Evolutionary conservation across 192 early-diverging fungal species (phyloP).

Genomic region (Phycomyces nitens): DNA sequence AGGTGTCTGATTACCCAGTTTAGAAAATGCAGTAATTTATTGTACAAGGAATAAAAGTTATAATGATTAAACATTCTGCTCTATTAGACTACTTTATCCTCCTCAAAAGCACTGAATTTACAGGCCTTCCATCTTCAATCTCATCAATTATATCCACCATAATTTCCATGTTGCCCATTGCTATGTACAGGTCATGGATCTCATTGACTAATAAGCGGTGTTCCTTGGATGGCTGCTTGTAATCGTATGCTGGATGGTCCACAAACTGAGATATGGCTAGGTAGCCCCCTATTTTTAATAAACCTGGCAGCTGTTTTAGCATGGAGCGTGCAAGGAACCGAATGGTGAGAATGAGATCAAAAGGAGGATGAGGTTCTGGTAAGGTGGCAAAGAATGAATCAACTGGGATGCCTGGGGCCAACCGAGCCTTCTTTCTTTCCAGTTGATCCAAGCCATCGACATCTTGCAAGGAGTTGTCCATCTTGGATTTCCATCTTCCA

Average conservation of each 20-base stretch:
- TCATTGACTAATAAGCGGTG: conserved; percentile 32
- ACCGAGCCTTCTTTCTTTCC: neutral
- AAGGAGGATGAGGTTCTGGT: neutral
- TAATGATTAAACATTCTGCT: no score
- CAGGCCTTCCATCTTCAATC: conserved; percentile 39
- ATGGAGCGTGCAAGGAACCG: conserved; percentile 34
- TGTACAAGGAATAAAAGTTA: no score
- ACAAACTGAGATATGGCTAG: conserved; percentile 41
- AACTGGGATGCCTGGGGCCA: neutral
- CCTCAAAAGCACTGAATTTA: conserved; percentile 33
- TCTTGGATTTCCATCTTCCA: conserved; percentile 24
- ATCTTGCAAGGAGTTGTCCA: neutral
- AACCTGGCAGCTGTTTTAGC: conserved; percentile 14
- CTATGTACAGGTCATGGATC: conserved; percentile 12
- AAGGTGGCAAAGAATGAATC: neutral
- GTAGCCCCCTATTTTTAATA: conserved; percentile 36
- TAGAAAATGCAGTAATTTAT: no score
- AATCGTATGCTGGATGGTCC: conserved; percentile 18
- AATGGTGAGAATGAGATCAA: conserved; percentile 38
- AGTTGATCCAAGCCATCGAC: neutral
- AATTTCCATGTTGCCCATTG: conserved; percentile 21
- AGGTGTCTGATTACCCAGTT: no score
- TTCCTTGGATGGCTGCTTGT: conserved; percentile 24
- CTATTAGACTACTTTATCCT: conserved; percentile 14
- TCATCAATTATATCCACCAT: conserved; percentile 29